Conservation (phyloP, 2,329 filamentous ascomycete genomes). For the Aquanectria penicillioides region DNA sequence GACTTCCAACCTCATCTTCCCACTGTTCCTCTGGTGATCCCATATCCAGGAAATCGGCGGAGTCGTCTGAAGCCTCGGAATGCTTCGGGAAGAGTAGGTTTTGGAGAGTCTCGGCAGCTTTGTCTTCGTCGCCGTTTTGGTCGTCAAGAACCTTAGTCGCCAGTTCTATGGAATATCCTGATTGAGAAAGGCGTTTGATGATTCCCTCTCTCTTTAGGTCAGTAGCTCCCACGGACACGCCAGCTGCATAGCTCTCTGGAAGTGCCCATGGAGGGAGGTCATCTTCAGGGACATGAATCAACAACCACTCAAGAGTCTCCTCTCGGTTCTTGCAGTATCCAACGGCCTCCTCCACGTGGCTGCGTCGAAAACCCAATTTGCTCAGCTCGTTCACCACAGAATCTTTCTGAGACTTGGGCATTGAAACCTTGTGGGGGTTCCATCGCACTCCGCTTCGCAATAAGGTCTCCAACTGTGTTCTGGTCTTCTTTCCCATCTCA, state of each 20-base stretch:
- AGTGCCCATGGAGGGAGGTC: conserved; percentile 93
- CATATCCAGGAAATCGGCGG: conserved; percentile 57
- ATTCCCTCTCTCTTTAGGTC: conserved; percentile 84
- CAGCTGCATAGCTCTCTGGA: conserved; percentile 90
- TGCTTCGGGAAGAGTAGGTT: conserved; percentile 48
- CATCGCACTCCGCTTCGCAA: conserved; percentile 83
- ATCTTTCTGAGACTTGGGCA: conserved; percentile 66
- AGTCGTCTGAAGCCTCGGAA: conserved; percentile 30
- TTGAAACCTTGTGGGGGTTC: conserved; percentile 81
- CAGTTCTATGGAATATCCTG: conserved; percentile 87
- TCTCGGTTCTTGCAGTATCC: conserved; percentile 90
- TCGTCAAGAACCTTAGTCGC: conserved; percentile 81
- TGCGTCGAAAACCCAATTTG: conserved; percentile 85
- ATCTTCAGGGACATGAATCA: conserved; percentile 97
- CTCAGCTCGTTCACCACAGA: conserved; percentile 77
- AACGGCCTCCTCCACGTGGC: conserved; percentile 88
- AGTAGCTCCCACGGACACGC: conserved; percentile 84
- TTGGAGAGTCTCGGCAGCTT: conserved; percentile 84
- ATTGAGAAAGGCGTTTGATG: conserved; percentile 81
- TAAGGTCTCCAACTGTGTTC: conserved; percentile 81
- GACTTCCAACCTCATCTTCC: conserved; percentile 84
- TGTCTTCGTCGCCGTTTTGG: conserved; percentile 75
- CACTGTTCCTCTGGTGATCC: conserved; percentile 72
- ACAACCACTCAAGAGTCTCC: conserved; percentile 93
- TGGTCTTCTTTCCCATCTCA: conserved; percentile 87